A percentile compares a stretch with the other conserved stretches of the same genome.
phyloP scores from a whole-genome alignment of 441 rosid species.

The Eruca vesicaria region DNA sequence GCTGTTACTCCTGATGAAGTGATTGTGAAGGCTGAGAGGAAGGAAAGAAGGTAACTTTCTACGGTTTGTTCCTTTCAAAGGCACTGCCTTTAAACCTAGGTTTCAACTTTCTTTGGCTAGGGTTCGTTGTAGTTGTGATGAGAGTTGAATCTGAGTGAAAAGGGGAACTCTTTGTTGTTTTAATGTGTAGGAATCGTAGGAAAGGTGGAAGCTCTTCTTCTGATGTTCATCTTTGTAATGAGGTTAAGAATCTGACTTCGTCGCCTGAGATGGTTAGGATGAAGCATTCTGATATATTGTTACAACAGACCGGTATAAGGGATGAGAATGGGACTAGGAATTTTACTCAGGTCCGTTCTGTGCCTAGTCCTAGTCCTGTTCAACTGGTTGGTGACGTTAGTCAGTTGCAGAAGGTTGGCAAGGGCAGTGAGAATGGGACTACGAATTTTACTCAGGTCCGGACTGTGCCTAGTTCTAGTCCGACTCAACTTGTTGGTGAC shows the following conservation, averaged over 20 bases:
- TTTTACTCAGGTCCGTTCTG: neutral
- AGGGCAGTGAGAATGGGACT: conserved; percentile 9
- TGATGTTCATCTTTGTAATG: conserved; percentile 24
- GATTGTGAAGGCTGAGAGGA: conserved; percentile 41
- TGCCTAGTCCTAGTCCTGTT: conserved; percentile 11
- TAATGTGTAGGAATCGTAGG: conserved; percentile 35
- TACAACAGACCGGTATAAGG: neutral
- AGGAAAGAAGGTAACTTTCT: conserved; percentile 21
- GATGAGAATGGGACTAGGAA: conserved; percentile 17
- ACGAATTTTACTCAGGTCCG: neutral
- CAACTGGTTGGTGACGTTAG: conserved; percentile 10
- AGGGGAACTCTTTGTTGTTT: conserved; percentile 6
- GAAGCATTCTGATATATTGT: conserved; percentile 28
- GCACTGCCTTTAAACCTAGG: neutral
- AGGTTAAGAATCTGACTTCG: conserved; percentile 2
- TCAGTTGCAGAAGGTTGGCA: neutral
- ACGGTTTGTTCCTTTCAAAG: neutral
- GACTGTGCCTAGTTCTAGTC: neutral
- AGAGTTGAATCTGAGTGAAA: conserved; percentile 11
- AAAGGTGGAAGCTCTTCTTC: conserved; percentile 26
- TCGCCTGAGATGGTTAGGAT: conserved; percentile 37
- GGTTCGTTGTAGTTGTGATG: conserved; percentile 6
- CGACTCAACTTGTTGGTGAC: conserved; percentile 10
- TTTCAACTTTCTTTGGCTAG: neutral
- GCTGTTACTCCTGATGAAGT: conserved; percentile 58